These are phyloP conservation scores for Cryphonectria radicalis DNA, from an alignment of 2,329 filamentous ascomycete species.

Conservation along the genomic window DNA sequence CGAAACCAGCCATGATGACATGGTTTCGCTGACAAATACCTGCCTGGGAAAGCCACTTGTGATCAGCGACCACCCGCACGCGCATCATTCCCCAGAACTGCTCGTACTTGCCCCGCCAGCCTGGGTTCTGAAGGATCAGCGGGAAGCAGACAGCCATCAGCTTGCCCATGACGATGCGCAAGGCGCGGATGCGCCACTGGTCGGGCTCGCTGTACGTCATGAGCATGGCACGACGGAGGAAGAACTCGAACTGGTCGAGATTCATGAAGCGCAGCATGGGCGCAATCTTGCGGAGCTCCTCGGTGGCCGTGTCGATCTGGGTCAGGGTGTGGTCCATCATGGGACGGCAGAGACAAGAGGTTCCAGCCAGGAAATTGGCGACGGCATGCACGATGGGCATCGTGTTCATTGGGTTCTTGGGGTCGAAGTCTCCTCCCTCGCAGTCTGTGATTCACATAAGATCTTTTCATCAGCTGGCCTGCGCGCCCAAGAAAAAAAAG, in stretches of 20 bases:
- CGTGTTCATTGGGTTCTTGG: constrained; percentile 29
- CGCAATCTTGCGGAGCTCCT: constrained; percentile 47
- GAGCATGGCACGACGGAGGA: constrained; percentile 32
- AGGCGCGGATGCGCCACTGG: constrained; percentile 26
- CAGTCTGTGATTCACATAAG: constrained; percentile 27
- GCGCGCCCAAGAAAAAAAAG: background rate
- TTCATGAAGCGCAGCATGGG: constrained; percentile 23
- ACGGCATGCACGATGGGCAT: constrained; percentile 32
- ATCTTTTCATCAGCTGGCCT: background rate
- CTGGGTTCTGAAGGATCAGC: constrained; percentile 31
- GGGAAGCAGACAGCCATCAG: constrained; percentile 34
- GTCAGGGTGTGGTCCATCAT: constrained; percentile 49
- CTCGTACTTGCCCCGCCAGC: constrained; percentile 21
- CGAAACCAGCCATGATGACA: constrained; percentile 21
- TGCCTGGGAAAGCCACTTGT: constrained; percentile 24
- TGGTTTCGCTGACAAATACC: constrained; percentile 3
- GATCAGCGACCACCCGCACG: constrained; percentile 20
- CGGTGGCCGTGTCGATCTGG: constrained; percentile 58
- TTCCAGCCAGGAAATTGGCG: constrained; percentile 36
- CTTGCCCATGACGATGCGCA: constrained; percentile 35
- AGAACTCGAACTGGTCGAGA: constrained; percentile 31
- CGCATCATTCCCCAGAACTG: constrained; percentile 15
- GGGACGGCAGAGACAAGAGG: constrained; percentile 31
- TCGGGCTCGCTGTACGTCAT: constrained; percentile 36
- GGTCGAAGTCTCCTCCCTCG: constrained; percentile 26